Conservation (phyloP, 2,329 filamentous ascomycete genomes). For the Hypoxylon rubiginosum region DNA sequence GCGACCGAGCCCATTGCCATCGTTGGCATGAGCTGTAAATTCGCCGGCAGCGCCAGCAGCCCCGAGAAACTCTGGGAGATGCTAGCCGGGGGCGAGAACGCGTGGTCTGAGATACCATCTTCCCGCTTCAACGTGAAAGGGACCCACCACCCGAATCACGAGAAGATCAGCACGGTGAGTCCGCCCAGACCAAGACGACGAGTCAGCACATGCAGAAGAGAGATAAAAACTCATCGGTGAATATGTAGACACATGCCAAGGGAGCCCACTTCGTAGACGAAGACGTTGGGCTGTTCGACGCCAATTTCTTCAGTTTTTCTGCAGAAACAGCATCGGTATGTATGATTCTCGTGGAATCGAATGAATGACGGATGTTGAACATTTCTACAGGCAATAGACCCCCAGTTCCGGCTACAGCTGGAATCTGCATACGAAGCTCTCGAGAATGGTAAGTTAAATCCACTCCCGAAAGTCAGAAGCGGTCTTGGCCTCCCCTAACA, state of each 20-base stretch:
- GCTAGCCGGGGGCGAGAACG: conserved; percentile 39
- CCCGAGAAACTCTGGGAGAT: conserved; percentile 47
- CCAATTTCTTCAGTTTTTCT: conserved; percentile 52
- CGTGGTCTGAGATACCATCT: conserved; percentile 44
- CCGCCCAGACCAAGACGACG: too few species aligned
- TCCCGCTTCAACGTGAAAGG: conserved; percentile 40
- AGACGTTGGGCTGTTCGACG: conserved; percentile 53
- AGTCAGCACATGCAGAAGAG: too few species aligned
- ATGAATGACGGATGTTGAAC: too few species aligned
- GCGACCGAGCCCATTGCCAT: conserved; percentile 48
- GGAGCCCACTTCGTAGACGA: conserved; percentile 51
- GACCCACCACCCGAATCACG: conserved; percentile 36
- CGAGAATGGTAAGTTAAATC: conserved; percentile 50
- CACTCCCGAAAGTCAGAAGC: too few species aligned
- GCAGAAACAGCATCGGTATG: neutral
- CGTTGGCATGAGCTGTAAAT: conserved; percentile 49
- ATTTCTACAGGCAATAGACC: conserved; percentile 55
- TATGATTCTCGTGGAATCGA: too few species aligned
- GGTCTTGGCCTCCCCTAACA: too few species aligned
- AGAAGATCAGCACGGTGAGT: conserved; percentile 44
- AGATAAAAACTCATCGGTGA: too few species aligned
- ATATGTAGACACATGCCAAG: conserved; percentile 27
- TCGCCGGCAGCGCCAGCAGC: conserved; percentile 44
- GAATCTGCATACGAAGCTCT: conserved; percentile 52
- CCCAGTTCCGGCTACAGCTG: conserved; percentile 51